These are phyloP conservation scores for Dryas alaskensis DNA, from an alignment of 306 rosid genomes.

Conservation along the genomic window DNA sequence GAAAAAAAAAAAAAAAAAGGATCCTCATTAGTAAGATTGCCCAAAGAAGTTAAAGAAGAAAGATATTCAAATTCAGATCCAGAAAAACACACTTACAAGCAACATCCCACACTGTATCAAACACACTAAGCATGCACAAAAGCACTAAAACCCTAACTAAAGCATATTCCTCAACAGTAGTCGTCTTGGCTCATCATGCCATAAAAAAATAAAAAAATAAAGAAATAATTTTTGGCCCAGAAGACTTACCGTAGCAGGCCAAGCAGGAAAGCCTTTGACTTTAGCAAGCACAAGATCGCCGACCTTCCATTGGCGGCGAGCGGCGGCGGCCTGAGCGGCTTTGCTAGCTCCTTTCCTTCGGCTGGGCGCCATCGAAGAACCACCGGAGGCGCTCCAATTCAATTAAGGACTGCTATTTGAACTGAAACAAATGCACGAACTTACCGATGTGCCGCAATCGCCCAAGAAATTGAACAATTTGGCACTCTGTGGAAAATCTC, in stretches of 20 bases:
- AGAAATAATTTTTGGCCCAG: background rate
- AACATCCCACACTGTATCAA: constrained; percentile 16
- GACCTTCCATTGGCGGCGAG: constrained; percentile 84
- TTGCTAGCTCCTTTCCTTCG: constrained; percentile 71
- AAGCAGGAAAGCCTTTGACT: constrained; percentile 93
- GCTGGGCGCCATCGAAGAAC: constrained; percentile 72
- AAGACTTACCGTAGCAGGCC: constrained; percentile 86
- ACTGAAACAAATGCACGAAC: constrained; percentile 28
- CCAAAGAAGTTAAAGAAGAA: background rate
- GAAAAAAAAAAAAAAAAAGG: background rate
- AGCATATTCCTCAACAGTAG: background rate
- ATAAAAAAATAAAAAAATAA: background rate
- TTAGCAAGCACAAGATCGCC: constrained; percentile 98
- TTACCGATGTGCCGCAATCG: constrained; percentile 39
- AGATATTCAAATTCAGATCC: constrained; percentile 33
- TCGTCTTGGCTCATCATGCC: background rate
- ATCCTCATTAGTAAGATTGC: background rate
- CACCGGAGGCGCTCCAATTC: constrained; percentile 32
- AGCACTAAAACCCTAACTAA: constrained; percentile 34
- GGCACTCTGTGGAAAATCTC: constrained; percentile 36
- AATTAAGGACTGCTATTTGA: constrained; percentile 34
- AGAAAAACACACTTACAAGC: constrained; percentile 7
- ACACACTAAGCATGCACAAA: constrained; percentile 8
- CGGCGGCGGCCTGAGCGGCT: constrained; percentile 80
- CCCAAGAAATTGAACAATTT: constrained; percentile 36